A percentile compares a stretch with the other conserved stretches of the same genome.
phyloP scores from a whole-genome alignment of 129 eudicot genomes.

The Glebionis coronaria region DNA sequence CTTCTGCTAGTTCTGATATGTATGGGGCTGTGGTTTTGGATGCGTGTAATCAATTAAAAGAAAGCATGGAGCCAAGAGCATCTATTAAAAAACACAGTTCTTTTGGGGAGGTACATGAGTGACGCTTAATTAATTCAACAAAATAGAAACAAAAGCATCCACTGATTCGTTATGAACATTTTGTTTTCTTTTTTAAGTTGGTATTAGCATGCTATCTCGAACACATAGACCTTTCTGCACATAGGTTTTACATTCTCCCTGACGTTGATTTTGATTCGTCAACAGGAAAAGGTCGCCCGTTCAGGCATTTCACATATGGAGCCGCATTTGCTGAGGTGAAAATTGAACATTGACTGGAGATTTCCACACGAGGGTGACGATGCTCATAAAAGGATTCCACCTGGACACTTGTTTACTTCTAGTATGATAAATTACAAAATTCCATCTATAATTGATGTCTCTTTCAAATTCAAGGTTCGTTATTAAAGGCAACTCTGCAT shows the following conservation, averaged over 20 bases:
- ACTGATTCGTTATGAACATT: background rate
- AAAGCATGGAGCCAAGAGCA: slow-evolving; percentile 83
- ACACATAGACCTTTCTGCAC: slow-evolving; percentile 95
- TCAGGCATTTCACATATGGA: slow-evolving; percentile 84
- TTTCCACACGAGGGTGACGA: slow-evolving; percentile 92
- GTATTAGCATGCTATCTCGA: slow-evolving; percentile 68
- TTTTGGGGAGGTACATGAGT: slow-evolving; percentile 58
- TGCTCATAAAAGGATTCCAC: slow-evolving; percentile 84
- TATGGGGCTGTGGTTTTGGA: slow-evolving; percentile 98
- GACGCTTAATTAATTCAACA: background rate
- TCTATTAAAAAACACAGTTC: slow-evolving; percentile 45
- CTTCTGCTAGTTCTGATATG: slow-evolving; percentile 96
- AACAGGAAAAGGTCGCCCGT: slow-evolving; percentile 75
- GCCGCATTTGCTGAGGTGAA: slow-evolving; percentile 98
- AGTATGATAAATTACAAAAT: slow-evolving; percentile 93
- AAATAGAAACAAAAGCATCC: background rate
- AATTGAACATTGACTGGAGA: slow-evolving; percentile 89
- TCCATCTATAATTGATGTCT: slow-evolving; percentile 85
- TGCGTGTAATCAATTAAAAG: slow-evolving; percentile 92
- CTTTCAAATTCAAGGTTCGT: slow-evolving; percentile 75
- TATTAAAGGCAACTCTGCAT: slow-evolving; percentile 58
- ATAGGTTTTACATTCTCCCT: slow-evolving; percentile 79
- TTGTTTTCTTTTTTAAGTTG: slow-evolving; percentile 46
- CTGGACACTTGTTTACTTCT: slow-evolving; percentile 73
- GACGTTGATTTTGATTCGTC: slow-evolving; percentile 88